A percentile compares a stretch with the other conserved stretches of the same genome.
These are phyloP conservation scores for Colletotrichum sp. DNA, from an alignment of 2,329 filamentous ascomycete genomes.

Conservation along the genomic window DNA sequence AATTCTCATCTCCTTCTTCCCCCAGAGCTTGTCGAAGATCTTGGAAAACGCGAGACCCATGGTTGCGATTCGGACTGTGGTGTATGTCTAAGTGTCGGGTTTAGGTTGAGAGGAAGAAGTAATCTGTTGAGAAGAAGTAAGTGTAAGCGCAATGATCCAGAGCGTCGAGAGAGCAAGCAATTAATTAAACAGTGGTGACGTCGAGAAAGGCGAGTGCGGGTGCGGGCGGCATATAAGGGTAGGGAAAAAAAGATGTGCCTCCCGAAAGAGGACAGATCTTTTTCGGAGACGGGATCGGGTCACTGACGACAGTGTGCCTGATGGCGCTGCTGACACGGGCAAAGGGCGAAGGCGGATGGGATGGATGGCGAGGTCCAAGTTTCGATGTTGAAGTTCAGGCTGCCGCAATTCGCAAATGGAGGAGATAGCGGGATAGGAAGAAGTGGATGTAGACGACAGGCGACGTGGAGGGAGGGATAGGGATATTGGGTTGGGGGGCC, in stretches of 20 bases:
- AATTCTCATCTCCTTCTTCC: constrained; percentile 99
- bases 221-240: constrained; percentile 14
- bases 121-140: background rate
- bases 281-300: background rate
- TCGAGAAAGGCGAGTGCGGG: constrained; percentile 1
- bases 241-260: background rate
- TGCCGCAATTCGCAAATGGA: constrained; percentile 22
- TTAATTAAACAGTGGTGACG: constrained; percentile 9
- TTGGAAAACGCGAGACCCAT: constrained; percentile 99
- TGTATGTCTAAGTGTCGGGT: constrained; percentile 40
- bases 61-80: constrained; percentile 58
- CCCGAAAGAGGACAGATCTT: constrained; percentile 20
- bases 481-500: constrained; percentile 20
- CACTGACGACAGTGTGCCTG: constrained; percentile 17
- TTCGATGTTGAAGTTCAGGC: constrained; percentile 17
- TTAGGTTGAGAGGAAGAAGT: constrained; percentile 30
- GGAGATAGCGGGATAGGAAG: constrained; percentile 20
- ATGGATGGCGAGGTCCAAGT: constrained; percentile 2
- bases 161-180: background rate
- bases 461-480: constrained; percentile 23
- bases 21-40: constrained; percentile 94
- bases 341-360: background rate
- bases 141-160: constrained; percentile 15
- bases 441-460: constrained; percentile 22
- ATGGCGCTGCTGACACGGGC: constrained; percentile 12